Conservation (phyloP, 768 basidiomycete genomes). For the Pleurotus ostreatus region DNA sequence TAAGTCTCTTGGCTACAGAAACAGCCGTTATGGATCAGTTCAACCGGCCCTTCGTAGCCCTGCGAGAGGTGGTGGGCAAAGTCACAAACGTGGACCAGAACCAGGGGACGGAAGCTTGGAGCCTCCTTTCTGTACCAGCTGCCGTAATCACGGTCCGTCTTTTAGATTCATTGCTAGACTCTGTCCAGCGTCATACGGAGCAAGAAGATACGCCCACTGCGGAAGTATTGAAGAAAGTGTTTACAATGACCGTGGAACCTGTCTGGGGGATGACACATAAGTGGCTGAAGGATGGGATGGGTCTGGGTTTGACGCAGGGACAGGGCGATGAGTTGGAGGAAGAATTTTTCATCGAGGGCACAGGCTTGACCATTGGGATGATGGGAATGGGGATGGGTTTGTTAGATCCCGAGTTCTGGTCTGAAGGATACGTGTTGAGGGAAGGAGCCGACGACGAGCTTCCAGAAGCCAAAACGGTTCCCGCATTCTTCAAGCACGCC, state of each 20-base stretch:
- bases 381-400: constrained; percentile 45
- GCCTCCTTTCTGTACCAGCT: constrained; percentile 27
- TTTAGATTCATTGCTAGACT: constrained; percentile 59
- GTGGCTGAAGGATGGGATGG: constrained; percentile 77
- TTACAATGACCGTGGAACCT: constrained; percentile 61
- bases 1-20: constrained; percentile 66
- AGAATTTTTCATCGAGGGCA: constrained; percentile 81
- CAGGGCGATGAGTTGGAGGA: constrained; percentile 43
- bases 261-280: constrained; percentile 68
- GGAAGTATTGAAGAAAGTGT: constrained; percentile 56
- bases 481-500: constrained; percentile 59
- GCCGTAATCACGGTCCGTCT: constrained; percentile 53
- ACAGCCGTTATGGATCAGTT: constrained; percentile 56
- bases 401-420: constrained; percentile 77
- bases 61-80: constrained; percentile 45
- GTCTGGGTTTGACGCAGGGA: constrained; percentile 34
- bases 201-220: constrained; percentile 54
- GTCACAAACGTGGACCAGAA: constrained; percentile 15
- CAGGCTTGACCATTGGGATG: constrained; percentile 49
- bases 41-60: constrained; percentile 50
- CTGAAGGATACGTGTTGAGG: constrained; percentile 61
- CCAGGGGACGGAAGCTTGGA: not conserved
- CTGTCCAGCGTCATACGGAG: constrained; percentile 53
- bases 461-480: constrained; percentile 32
- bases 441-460: constrained; percentile 30